Evolutionary conservation across 2,329 filamentous ascomycete genomes (phyloP), one percentile per base, ranked within the genome.

Genomic region (Boeremia exigua): DNA sequence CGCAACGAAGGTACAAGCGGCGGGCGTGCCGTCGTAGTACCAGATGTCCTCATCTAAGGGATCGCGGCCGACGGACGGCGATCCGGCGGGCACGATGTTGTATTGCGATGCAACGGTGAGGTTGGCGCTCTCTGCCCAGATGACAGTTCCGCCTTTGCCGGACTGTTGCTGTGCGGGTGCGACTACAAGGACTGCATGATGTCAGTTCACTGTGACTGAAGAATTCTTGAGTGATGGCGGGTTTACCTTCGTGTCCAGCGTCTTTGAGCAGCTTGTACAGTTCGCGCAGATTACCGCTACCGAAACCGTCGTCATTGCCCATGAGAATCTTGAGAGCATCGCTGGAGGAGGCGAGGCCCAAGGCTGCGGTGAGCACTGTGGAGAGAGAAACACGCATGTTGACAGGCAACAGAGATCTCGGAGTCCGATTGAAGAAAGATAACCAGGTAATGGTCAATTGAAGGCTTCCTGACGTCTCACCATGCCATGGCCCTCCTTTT

Each of bases 1-100:
- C 2, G 79, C 83, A 5, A 86, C 81, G 54, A 85, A 81, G 1
- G 81, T 82, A 61, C 81, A 83, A 0, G 83, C 80, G 0, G 81
- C 82, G 0, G 84, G 82, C 0, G 83, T 86, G 19, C 84, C 83
- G 48, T 86, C 84, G 71, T 85, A 86, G 65, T 86, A 86, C 82
- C 82, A 86, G 59, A 86, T 83, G 56, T 83, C 78, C 48, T 74
- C 74, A 53, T 86, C 81, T 17, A 70, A 66, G 11, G 82, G 82
- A 60, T 85, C 82, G 14, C 72, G 75, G 40, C 84, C 84, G 23
- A 83, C 56, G 0, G 80, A 79, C 3, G 80, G 80, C 0, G 78
- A 73, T 5, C 81, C 81, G 2, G 76, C 72, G 33, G 79, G 78
- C 32, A 84, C 65, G 33, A 82, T 71, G 58, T 75, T 69, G 69